Base-by-base conservation (phyloP, 805 yeast genomes). In the Saturnispora mendoncae region DNA sequence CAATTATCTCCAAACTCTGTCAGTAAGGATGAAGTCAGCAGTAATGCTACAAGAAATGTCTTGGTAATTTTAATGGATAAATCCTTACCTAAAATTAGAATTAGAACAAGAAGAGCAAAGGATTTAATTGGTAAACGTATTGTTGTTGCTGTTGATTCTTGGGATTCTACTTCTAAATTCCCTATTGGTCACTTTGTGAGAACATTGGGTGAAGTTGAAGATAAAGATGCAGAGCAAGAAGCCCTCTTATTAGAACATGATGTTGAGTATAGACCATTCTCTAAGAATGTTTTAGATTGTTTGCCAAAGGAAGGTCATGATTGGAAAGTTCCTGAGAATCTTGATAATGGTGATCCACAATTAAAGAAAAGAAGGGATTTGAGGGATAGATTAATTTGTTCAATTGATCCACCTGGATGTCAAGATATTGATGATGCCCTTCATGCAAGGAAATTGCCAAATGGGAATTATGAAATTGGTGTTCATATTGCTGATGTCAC, bases 401-500 rank as follows among this genome's bases (percentile, higher is more conserved):
- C 95, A 19, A 92, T 92, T 52, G 99, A 92, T 69, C 99, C 99
- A 8, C 97, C 97, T 2, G 81, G 83, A 24, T 90, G 97, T 77
- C 97, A 88, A 50, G 99, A 92, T 75, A 92, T 92, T 54, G 99
- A 92, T 67, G 96, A 92, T 67, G 98, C 99, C 1, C 68, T 92
- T 37, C 99, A 92, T 57, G 97, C 97, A 0, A 67, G 72, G 48
- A 58, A 59, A 41, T 69, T 92, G 38, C 87, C 95, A 2, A 92
- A 92, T 59, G 98, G 98, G 0, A 85, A 90, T 58, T 87, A 75
- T 68, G 95, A 92, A 60, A 95, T 92, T 43, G 99, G 99, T 56
- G 99, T 92, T 24, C 99, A 92, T 57, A 92, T 92, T 66, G 99
- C 99, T 8, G 99, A 92, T 64, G 99, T 92, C 24, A 85, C 97